Base-by-base conservation (phyloP, 768 basidiomycete species). In the Termitomyces sp. region DNA sequence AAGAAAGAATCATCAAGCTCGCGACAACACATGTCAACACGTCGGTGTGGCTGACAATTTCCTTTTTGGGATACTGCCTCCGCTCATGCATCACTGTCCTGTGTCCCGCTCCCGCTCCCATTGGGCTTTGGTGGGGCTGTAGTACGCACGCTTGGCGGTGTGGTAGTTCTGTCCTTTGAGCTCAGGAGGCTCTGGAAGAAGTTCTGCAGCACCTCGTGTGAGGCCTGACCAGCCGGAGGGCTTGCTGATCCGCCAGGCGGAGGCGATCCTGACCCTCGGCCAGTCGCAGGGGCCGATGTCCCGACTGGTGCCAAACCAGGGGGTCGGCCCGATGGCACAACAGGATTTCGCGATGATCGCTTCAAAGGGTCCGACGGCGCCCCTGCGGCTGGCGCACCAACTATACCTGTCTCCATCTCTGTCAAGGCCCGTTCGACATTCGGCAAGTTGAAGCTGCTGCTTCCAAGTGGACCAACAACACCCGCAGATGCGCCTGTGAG, bases 381-480 rank as follows among this genome's bases (percentile, higher is more conserved):
- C 7, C 65, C 61, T 35, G 74, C 58, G 38, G 67, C 71, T 11
- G 72, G 70, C 20, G 68, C 69, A 45, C 73, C 69, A 22, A 74
- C 72, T 50, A 80, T 69, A 5, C 83, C 83, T 54, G 82, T 81
- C 68, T 96, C 94, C 94, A 97, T 94, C 59, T 95, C 93, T 22
- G 82, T 83, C 59, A 97, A 81, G 1, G 92, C 94, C 55, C 87
- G 87, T 73, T 95, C 94, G 40, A 98, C 96, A 59, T 81, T 89
- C 1, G 96, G 95, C 54, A 98, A 77, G 69, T 76, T 90, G 76
- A 96, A 89, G 61, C 88, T 91, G 66, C 88, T 90, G 71, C 88
- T 91, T 57, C 91, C 91, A 75, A 99, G 84, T 0, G 96, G 96
- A 1, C 96, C 96, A 12, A 99, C 96, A 51, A 97, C 86, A 32